phyloP scores from a whole-genome alignment of 768 basidiomycete genomes.

The Cyclocybe aegerita region DNA sequence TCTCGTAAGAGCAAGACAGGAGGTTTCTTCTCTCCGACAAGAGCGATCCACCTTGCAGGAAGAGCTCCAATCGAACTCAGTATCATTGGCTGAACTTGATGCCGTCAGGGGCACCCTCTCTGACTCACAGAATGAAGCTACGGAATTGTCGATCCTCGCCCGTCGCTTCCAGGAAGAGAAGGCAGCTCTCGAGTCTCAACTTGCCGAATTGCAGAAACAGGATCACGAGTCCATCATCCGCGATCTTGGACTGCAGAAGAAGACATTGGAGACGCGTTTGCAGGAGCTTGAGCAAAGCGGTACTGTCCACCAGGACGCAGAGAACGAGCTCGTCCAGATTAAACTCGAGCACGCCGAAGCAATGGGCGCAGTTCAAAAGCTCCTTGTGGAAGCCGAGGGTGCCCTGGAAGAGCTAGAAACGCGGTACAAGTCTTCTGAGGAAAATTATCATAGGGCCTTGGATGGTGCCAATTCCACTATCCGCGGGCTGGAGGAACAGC shows the following conservation, averaged over 20 bases:
- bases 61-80: conserved; percentile 11
- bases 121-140: conserved; percentile 10
- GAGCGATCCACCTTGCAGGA: conserved; percentile 5
- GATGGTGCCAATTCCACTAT: conserved; percentile 29
- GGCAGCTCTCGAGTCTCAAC: conserved; percentile 18
- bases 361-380: conserved; percentile 33
- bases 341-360: conserved; percentile 36
- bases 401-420: conserved; percentile 34
- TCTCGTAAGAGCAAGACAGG: conserved; percentile 1
- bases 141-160: conserved; percentile 8
- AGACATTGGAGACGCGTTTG: conserved; percentile 25
- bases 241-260: conserved; percentile 25
- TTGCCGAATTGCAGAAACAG: conserved; percentile 18
- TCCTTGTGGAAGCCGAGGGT: conserved; percentile 31
- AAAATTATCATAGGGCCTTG: conserved; percentile 30
- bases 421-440: conserved; percentile 29
- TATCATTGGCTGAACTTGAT: conserved; percentile 3
- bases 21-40: conserved; percentile 3
- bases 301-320: conserved; percentile 19
- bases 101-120: conserved; percentile 5
- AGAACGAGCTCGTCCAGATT: conserved; percentile 28
- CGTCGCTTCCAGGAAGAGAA: conserved; percentile 15
- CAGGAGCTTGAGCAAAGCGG: conserved; percentile 21
- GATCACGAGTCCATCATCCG: conserved; percentile 24
- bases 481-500: conserved; percentile 17